Evolutionary conservation across 176 grass and related monocot genomes (phyloP), one percentile per base, ranked within the genome.

Genomic region (Elaeis guineensis): DNA sequence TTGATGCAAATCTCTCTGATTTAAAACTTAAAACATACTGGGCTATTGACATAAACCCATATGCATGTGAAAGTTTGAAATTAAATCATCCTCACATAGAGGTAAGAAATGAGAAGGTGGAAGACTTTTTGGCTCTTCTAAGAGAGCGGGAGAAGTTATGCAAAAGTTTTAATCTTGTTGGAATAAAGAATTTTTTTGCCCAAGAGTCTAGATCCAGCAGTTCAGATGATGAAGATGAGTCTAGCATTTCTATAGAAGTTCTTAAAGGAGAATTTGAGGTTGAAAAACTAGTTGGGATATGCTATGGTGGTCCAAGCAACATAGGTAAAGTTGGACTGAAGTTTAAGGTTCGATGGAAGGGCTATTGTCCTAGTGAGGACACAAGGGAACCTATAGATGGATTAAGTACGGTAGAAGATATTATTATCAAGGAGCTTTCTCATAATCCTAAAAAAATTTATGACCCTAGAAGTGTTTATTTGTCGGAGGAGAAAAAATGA

Each of bases 341-440:
- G 11, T 95, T 89, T 25, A 82, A 97, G 92, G 87, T 97, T 0
- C 75, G 78, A 6, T 97, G 92, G 92, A 79, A 90, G 72, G 92
- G 92, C 0, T 97, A 97, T 58, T 75, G 78, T 21, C 72, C 75
- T 8, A 78, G 75, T 17, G 54, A 97, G 17, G 92, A 97, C 51
- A 88, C 87, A 1, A 91, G 92, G 92, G 87, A 97, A 51, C 92
- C 87, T 0, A 75, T 82, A 14, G 87, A 85, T 5, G 89, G 85
- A 19, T 74, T 97, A 21, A 82, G 83, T n/a, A n/a, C n/a, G n/a
- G n/a, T n/a, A n/a, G n/a, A n/a, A n/a, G n/a, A n/a, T n/a, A n/a
- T n/a, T n/a, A n/a, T n/a, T n/a, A n/a, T n/a, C n/a, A n/a, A n/a
- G n/a, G n/a, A n/a, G n/a, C n/a, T n/a, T n/a, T n/a, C n/a, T n/a